These are phyloP conservation scores for Erythrobasidium hasegawianum DNA, from an alignment of 1,284 basidiomycete genomes.

Conservation along the genomic window DNA sequence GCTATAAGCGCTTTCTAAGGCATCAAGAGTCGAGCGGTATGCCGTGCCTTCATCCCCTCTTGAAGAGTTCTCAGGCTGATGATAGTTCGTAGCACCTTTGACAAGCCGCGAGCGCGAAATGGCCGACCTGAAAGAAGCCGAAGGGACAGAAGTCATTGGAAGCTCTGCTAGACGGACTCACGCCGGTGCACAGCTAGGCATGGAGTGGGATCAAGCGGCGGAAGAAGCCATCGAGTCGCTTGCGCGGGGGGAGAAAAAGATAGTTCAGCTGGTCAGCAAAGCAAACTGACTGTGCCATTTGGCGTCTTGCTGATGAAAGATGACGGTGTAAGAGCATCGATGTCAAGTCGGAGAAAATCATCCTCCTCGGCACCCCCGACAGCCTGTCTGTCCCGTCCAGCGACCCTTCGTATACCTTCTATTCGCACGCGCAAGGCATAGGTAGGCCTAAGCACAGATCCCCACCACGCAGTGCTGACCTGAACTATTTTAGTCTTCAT, in stretches of 20 bases:
- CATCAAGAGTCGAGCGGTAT: constrained; percentile 12
- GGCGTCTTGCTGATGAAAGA: background rate
- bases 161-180: background rate
- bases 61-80: background rate
- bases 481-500: constrained; percentile 19
- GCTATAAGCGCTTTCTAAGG: constrained; percentile 18
- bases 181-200: constrained; percentile 21
- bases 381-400: background rate
- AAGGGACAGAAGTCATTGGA: constrained; percentile 11
- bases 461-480: background rate
- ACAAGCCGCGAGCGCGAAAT: constrained; percentile 30
- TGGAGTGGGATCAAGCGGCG: constrained; percentile 12
- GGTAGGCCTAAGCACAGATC: background rate
- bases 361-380: background rate
- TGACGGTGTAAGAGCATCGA: constrained; percentile 5
- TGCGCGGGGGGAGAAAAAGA: background rate
- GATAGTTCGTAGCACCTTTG: constrained; percentile 4
- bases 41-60: background rate
- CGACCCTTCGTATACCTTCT: constrained; percentile 30
- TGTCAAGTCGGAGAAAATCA: constrained; percentile 17
- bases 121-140: constrained; percentile 23
- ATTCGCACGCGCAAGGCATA: constrained; percentile 14
- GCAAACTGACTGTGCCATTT: background rate
- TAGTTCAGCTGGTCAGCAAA: constrained; percentile 14
- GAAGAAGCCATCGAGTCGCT: constrained; percentile 7